Evolutionary conservation across 176 grass and related monocot genomes (phyloP).

Genomic region (Carex kokanica): DNA sequence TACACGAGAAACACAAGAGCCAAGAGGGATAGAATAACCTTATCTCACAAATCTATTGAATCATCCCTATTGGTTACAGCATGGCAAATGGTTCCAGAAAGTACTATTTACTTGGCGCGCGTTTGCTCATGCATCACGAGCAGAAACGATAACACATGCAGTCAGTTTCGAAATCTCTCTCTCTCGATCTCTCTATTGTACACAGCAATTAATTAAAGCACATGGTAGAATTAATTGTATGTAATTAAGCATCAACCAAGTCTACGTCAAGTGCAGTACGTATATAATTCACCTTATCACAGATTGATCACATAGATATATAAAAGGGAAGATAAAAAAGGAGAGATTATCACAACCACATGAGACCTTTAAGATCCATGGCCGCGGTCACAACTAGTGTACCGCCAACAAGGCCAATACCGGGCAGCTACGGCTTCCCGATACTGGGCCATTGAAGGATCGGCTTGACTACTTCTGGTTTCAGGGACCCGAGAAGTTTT

Average conservation of each 20-base stretch:
- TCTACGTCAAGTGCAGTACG: background rate
- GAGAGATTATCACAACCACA: background rate
- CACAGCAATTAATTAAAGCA: slow-evolving; percentile 21
- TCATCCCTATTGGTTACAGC: background rate
- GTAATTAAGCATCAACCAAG: background rate
- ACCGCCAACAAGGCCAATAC: slow-evolving; percentile 43
- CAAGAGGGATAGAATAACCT: background rate
- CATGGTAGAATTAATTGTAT: background rate
- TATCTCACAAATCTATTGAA: slow-evolving; percentile 12
- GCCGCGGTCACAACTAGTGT: slow-evolving; percentile 23
- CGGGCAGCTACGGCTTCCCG: slow-evolving; percentile 64
- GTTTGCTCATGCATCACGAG: background rate
- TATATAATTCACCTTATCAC: background rate
- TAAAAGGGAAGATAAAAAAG: background rate
- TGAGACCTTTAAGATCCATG: slow-evolving; percentile 42
- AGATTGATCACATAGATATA: no score
- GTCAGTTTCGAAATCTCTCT: background rate
- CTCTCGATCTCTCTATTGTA: no score
- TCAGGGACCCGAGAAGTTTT: slow-evolving; percentile 72
- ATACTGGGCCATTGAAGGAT: slow-evolving; percentile 65
- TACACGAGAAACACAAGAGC: background rate
- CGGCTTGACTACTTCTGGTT: slow-evolving; percentile 96
- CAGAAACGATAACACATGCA: background rate
- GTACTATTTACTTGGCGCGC: background rate
- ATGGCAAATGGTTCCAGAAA: background rate